Evolutionary conservation across 495 filamentous ascomycete species (phyloP), one percentile per base, ranked within the genome.

Genomic region (Aspergillus indologenus): DNA sequence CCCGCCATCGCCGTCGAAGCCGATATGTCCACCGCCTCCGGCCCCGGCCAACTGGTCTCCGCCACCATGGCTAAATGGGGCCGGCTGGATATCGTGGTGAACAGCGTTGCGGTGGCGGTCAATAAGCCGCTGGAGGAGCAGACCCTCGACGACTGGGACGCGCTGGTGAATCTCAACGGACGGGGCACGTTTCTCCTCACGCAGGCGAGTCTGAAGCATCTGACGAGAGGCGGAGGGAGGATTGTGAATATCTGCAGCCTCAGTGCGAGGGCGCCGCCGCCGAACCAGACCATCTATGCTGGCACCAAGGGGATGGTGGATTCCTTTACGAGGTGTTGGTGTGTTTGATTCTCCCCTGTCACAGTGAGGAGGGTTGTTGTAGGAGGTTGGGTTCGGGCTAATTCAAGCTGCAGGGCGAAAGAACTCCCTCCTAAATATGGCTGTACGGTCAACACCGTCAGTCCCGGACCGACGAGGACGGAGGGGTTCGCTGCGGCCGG

Each of bases 161-260:
- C 51, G 1, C 56, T 74, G 0, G 65, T 75, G n/a, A 73, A 75
- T 63, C 61, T 74, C 34, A 75, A 77, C 52, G 67, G 65, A 0
- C 65, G 74, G 2, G 74, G 68, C 0, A 69, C 71, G 12, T 73
- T 77, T 40, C 64, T 75, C 3, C 52, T 75, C 17, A 77, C 74
- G 0, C 66, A 77, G 52, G 68, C 64, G 9, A 57, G 49, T 7
- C 60, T 77, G 1, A 50, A 58, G 7, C 70, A 77, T 63, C 53
- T 72, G 19, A 58, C 65, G 14, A 57, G 60, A 26, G 65, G 57
- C 11, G 61, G 57, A 43, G 59, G 61, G 0, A 47, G 74, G 0
- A 75, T 74, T 31, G 62, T 68, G 12, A 68, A 68, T 21, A 64
- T 68, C 29, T 59, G 56, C 5, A 66, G 63, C 54, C 64, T 68